Percentiles rank a stretch among this genome's conserved stretches.
Conservation (phyloP, 345 rosid genomes). For the Eucalyptus cloeziana region DNA sequence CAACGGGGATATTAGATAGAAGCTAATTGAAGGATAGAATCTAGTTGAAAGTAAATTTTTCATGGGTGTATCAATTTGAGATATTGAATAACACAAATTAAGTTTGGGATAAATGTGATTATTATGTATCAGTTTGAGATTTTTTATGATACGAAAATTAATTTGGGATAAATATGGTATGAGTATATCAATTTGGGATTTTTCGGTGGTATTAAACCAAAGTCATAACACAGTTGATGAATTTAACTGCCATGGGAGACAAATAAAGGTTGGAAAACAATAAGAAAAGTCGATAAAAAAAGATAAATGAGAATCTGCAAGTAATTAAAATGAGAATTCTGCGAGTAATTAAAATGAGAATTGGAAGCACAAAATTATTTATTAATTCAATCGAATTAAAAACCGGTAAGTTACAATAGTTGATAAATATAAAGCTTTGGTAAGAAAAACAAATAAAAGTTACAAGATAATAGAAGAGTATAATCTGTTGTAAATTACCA, state of each 20-base stretch:
- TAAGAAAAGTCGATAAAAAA: not conserved
- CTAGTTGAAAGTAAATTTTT: not conserved
- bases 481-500: not conserved
- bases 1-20: not conserved
- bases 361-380: not conserved
- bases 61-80: not conserved
- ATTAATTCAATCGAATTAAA: not conserved
- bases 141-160: not conserved
- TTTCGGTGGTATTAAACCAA: not conserved
- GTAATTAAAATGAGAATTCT: not conserved
- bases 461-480: not conserved
- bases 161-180: not conserved
- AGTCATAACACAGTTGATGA: not conserved
- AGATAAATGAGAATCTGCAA: not conserved
- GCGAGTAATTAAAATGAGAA: not conserved
- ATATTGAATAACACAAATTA: not conserved
- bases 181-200: not conserved
- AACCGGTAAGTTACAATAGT: not conserved
- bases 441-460: not conserved
- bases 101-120: not conserved
- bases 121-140: not conserved
- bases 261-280: not conserved
- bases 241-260: not conserved
- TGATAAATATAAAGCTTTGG: not conserved
- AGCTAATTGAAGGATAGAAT: not conserved